phyloP scores from a whole-genome alignment of 129 eudicot species.

The Chrysanthemum seticuspe region DNA sequence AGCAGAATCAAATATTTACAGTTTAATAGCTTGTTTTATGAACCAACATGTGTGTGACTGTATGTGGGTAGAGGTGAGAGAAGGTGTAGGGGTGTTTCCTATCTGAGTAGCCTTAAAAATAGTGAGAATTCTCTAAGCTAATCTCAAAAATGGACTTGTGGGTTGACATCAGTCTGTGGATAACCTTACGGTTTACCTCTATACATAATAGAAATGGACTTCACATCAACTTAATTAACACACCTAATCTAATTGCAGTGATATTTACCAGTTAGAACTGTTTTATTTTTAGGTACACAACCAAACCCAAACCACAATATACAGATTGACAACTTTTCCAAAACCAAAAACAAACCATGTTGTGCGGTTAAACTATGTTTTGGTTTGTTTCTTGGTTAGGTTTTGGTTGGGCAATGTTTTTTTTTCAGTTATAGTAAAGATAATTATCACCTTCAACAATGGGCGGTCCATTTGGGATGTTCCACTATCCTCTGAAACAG shows the following conservation, averaged over 20 bases:
- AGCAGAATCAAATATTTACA: conserved; percentile 16
- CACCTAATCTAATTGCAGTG: too few relatives aligned
- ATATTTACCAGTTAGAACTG: too few relatives aligned
- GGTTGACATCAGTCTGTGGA: not conserved
- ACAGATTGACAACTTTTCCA: not conserved
- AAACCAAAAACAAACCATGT: conserved; percentile 2
- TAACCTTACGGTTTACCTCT: not conserved
- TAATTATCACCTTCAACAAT: conserved; percentile 49
- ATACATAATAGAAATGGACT: too few relatives aligned
- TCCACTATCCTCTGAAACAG: conserved; percentile 44
- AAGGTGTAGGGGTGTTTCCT: too few relatives aligned
- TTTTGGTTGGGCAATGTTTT: not conserved
- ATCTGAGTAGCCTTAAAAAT: not conserved
- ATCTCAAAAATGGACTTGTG: not conserved
- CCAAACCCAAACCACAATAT: not conserved
- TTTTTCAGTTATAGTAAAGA: not conserved
- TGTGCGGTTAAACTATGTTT: not conserved
- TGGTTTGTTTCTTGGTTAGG: not conserved
- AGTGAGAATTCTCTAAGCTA: not conserved
- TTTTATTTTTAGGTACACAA: not conserved
- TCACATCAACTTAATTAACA: too few relatives aligned
- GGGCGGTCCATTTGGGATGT: conserved; percentile 45
- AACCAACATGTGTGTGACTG: not conserved
- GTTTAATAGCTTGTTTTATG: conserved; percentile 8
- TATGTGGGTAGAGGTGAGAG: not conserved